Base-by-base conservation (phyloP, 2,329 filamentous ascomycete genomes). In the Myriosclerotinia scirpicola region DNA sequence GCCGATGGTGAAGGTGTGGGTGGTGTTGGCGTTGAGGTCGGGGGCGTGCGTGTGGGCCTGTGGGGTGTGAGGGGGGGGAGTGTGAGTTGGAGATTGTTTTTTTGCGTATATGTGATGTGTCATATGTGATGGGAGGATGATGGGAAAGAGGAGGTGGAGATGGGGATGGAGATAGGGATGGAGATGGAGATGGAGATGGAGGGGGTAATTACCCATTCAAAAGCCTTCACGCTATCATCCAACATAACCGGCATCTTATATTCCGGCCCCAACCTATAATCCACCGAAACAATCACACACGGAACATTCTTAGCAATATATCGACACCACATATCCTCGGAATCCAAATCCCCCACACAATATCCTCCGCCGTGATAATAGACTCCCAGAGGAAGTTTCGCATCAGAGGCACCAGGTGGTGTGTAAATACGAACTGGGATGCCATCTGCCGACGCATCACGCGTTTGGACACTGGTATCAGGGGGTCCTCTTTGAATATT, bases 311-410 rank as follows among this genome's bases (percentile, higher is more conserved):
- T 77, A 69, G 83, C 85, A 14, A 87, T 73, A 70, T 85, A 81
- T n/a, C 83, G 81, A 61, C 82, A 83, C 3, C 86, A 81, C 5
- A 80, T 79, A 69, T 87, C 86, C 75, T 87, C 85, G 0, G 83
- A 66, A 77, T 92, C 70, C 87, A 93, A 75, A 84, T 84, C 53
- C 74, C 91, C 84, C 40, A 86, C 71, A 3, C 86, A 84, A 83
- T 84, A 87, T 4, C 84, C 85, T 0, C 84, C 84, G 5, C 84
- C 85, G 70, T 87, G 85, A 71, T 81, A 84, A 73, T 85, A 87
- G 4, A 87, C 70, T 73, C 83, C 80, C 9, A 82, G 79, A 2
- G 84, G 84, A 20, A 66, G 46, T 2, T 11, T 48, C 5, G 34
- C 8, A 1, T 7, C 26, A 5, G 58, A n/a, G 3, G 65, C 22